These are phyloP conservation scores for Syzygium grande DNA, from an alignment of 345 rosid genomes.

Conservation along the genomic window DNA sequence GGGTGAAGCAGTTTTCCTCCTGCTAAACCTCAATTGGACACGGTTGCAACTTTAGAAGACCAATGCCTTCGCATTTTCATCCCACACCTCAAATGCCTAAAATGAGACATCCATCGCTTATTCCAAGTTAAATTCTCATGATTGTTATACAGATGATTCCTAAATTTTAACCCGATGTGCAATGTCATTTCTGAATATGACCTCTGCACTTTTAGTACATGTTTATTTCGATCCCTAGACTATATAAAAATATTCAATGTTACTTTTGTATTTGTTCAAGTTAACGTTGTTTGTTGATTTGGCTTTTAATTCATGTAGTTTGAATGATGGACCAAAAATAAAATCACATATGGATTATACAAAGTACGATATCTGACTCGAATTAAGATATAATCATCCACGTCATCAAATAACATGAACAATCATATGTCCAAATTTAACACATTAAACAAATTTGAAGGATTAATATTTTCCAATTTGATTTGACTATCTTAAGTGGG, in stretches of 20 bases:
- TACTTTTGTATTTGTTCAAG: neutral
- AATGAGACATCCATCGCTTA: neutral
- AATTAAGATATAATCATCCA: neutral
- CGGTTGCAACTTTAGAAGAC: too few species aligned
- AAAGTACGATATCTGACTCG: neutral
- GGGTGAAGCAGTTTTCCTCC: too few species aligned
- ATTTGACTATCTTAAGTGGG: neutral
- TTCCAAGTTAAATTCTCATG: neutral
- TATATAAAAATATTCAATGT: neutral
- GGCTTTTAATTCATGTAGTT: neutral
- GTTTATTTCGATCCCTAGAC: neutral
- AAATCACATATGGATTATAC: neutral
- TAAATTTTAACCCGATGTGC: accelerated
- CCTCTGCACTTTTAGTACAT: too few species aligned
- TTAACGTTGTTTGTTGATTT: neutral
- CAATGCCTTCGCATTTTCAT: too few species aligned
- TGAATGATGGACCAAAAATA: neutral
- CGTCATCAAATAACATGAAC: neutral
- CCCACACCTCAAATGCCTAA: too few species aligned
- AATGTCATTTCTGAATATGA: accelerated
- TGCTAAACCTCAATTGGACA: too few species aligned
- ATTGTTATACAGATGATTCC: neutral
- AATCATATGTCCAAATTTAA: neutral
- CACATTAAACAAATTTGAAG: neutral
- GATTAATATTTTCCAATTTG: neutral